A percentile compares a stretch with the other conserved stretches of the same genome.
Evolutionary conservation across 2,329 filamentous ascomycete species (phyloP).

Genomic region (Claviceps cyperi): DNA sequence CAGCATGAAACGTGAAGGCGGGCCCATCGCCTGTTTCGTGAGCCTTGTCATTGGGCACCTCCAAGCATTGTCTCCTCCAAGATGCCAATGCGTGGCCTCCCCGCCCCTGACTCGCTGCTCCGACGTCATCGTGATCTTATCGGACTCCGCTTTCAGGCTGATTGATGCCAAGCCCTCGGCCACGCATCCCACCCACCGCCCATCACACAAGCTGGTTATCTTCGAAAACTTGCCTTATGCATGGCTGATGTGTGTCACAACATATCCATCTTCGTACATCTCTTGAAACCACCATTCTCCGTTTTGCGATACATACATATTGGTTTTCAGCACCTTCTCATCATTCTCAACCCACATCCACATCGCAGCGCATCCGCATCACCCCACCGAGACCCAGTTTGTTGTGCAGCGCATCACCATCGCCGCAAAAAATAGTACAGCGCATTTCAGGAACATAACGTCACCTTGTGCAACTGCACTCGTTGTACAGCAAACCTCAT

Average conservation of each 20-base stretch:
- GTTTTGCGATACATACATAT: background rate
- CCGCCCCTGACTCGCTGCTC: too few relatives aligned
- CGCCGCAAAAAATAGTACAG: too few relatives aligned
- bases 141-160: background rate
- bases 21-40: too few relatives aligned
- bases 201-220: background rate
- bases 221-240: background rate
- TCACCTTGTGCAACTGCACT: background rate
- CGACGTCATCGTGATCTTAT: too few relatives aligned
- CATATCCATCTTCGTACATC: background rate
- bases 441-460: background rate
- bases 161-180: background rate
- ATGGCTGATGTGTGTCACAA: background rate
- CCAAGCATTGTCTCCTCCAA: too few relatives aligned
- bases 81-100: too few relatives aligned
- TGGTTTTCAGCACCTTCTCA: background rate
- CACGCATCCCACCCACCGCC: background rate
- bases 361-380: background rate
- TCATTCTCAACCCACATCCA: background rate
- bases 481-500: background rate
- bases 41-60: too few relatives aligned
- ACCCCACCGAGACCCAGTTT: background rate
- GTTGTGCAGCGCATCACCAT: background rate
- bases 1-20: too few relatives aligned
- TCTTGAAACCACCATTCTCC: background rate